Evolutionary conservation across 257 asterid genomes (phyloP).

Genomic region (Petunia axillaris): DNA sequence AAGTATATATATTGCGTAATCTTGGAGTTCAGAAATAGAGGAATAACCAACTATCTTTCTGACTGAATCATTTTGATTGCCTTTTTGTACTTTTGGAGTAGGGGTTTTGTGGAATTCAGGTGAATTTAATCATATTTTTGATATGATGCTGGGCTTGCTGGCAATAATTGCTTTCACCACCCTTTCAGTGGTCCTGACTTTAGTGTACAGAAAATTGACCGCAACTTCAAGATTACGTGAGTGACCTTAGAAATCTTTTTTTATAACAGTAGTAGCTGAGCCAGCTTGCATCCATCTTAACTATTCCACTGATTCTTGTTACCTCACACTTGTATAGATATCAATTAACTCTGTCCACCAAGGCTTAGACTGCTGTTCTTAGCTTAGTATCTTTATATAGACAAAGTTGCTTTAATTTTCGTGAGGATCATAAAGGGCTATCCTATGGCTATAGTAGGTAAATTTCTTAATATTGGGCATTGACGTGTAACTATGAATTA

Average conservation of each 20-base stretch:
- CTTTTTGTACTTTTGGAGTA: not conserved
- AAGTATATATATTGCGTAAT: too few species aligned
- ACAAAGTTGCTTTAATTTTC: not conserved
- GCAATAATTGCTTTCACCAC: not conserved
- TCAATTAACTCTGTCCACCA: too few species aligned
- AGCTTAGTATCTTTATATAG: not conserved
- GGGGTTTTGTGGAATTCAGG: not conserved
- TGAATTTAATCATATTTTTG: not conserved
- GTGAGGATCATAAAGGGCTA: not conserved
- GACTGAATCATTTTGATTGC: not conserved
- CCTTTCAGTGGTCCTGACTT: constrained; percentile 9
- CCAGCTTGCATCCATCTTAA: too few species aligned
- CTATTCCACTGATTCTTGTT: too few species aligned
- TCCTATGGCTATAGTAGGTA: not conserved
- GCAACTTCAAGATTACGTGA: not conserved
- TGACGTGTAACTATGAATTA: not conserved
- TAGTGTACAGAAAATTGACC: constrained; percentile 11
- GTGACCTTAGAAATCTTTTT: not conserved
- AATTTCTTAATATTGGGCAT: not conserved
- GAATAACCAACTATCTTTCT: not conserved
- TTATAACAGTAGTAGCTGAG: too few species aligned
- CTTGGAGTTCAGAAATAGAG: not conserved
- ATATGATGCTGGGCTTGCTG: not conserved
- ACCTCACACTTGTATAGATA: too few species aligned
- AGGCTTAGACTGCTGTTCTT: too few species aligned